Base-by-base conservation (phyloP, 305 asterid genomes). In the Stenogyne calaminthoides region DNA sequence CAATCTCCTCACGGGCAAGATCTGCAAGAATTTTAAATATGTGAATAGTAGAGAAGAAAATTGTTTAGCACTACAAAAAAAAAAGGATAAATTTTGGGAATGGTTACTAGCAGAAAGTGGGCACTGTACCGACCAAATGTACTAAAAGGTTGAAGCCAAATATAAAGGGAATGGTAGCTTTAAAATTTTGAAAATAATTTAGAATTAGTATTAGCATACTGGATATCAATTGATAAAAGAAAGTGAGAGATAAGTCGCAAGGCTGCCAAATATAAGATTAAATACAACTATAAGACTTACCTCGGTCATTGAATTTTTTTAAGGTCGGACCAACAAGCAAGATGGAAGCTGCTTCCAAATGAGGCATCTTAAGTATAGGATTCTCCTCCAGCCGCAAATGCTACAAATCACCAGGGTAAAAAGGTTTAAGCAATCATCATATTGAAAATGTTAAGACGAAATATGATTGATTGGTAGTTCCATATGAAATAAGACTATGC, bases 301-400 rank as follows among this genome's bases (percentile, higher is more conserved):
- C 99, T 80, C 93, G 88, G 79, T 95, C 98, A 76, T 92, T 95
- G 82, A 95, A 92, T 84, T 95, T 95, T 78, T 95, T 95, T 69
- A 95, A 84, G 78, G 97, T 95, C 52, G 95, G 96, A 64, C 99
- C 99, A 64, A 92, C 91, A 69, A 95, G 97, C 89, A 95, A 88
- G 80, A 95, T 89, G 57, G 96, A 85, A 85, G 98, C 97, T 71
- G 96, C 99, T 91, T 91, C 99, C 56, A 88, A 76, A 86, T 86
- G 97, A 82, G 93, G 81, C 95, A 89, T 88, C 93, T 88, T 88
- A 74, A 95, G 96, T 76, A 95, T 89, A 73, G 99, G 99, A 81
- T 95, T 95, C 91, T 95, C 99, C 87, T 92, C 99, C 67, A 95
- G 76, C 44, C 98, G 98, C 80, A 95, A 83, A 92, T 93, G 98